Conservation (phyloP, 2,329 filamentous ascomycete species). For the Xylaria sp. region DNA sequence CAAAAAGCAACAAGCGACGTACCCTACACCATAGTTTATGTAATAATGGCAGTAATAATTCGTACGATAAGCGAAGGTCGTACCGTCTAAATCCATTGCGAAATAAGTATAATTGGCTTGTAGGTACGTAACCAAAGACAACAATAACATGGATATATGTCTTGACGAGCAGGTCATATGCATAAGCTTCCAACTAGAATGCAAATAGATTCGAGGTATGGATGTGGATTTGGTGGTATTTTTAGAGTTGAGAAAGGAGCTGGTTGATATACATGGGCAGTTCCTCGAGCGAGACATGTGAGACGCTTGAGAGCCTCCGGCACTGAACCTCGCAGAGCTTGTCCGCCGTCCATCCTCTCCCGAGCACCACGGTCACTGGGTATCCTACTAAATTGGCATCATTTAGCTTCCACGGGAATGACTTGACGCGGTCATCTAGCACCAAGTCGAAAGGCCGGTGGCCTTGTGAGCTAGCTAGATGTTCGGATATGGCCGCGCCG, state of each 20-base stretch:
- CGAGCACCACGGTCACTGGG: slow-evolving; percentile 79
- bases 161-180: not conserved
- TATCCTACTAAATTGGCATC: slow-evolving; percentile 92
- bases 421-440: slow-evolving; percentile 71
- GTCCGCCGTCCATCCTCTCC: slow-evolving; percentile 65
- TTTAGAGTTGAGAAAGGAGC: slow-evolving; percentile 56
- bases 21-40: too few relatives aligned
- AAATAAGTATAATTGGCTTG: too few relatives aligned
- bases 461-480: slow-evolving; percentile 42
- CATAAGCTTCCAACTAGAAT: not conserved
- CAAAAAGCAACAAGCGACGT: too few relatives aligned
- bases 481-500: slow-evolving; percentile 65
- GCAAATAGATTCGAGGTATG: not conserved
- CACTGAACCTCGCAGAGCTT: slow-evolving; percentile 78
- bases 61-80: too few relatives aligned
- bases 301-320: slow-evolving; percentile 64
- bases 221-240: not conserved
- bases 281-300: slow-evolving; percentile 56
- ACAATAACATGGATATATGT: too few relatives aligned
- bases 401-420: slow-evolving; percentile 81
- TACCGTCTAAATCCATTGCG: too few relatives aligned
- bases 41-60: too few relatives aligned
- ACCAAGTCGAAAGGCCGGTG: slow-evolving; percentile 59
- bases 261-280: slow-evolving; percentile 50
- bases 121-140: too few relatives aligned